phyloP scores from a whole-genome alignment of 2,329 filamentous ascomycete species.

The Hypoxylon sp. region DNA sequence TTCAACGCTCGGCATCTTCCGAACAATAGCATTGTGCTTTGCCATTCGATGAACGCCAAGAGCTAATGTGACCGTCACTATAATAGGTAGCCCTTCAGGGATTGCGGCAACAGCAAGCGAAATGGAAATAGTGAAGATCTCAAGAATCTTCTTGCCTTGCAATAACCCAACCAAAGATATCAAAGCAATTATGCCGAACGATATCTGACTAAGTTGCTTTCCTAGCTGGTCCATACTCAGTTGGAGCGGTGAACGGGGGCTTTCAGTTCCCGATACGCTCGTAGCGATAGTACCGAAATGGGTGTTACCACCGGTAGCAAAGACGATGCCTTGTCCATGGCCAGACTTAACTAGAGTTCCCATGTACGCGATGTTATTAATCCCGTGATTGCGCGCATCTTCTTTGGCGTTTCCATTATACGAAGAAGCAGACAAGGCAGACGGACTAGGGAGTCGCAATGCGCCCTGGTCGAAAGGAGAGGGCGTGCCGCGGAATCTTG shows the following conservation, averaged over 20 bases:
- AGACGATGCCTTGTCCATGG: slow-evolving; percentile 96
- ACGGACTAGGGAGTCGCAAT: slow-evolving; percentile 57
- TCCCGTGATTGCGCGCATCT: slow-evolving; percentile 78
- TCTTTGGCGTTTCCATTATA: slow-evolving; percentile 73
- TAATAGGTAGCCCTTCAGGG: slow-evolving; percentile 95
- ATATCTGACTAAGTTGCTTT: slow-evolving; percentile 96
- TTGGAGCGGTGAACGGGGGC: slow-evolving; percentile 92
- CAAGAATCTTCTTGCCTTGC: slow-evolving; percentile 88
- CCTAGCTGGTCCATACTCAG: slow-evolving; percentile 98
- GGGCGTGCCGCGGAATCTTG: slow-evolving; percentile 58
- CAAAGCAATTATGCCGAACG: slow-evolving; percentile 92
- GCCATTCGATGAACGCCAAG: slow-evolving; percentile 98
- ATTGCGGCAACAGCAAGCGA: slow-evolving; percentile 97
- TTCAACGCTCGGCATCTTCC: slow-evolving; percentile 95
- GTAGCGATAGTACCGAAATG: slow-evolving; percentile 97
- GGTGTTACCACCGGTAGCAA: slow-evolving; percentile 92
- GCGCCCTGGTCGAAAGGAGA: slow-evolving; percentile 52
- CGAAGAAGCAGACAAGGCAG: slow-evolving; percentile 66
- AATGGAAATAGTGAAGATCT: slow-evolving; percentile 98
- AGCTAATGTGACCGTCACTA: slow-evolving; percentile 96
- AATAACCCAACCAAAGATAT: slow-evolving; percentile 93
- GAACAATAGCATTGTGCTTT: slow-evolving; percentile 92
- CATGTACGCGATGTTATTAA: slow-evolving; percentile 97
- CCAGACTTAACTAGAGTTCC: slow-evolving; percentile 95
- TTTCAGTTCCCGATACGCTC: slow-evolving; percentile 94